Percentiles rank a stretch among this genome's conserved stretches.
Evolutionary conservation across 73 alveolate genomes (phyloP).

Genomic region (Vitrella brassicaformis): DNA sequence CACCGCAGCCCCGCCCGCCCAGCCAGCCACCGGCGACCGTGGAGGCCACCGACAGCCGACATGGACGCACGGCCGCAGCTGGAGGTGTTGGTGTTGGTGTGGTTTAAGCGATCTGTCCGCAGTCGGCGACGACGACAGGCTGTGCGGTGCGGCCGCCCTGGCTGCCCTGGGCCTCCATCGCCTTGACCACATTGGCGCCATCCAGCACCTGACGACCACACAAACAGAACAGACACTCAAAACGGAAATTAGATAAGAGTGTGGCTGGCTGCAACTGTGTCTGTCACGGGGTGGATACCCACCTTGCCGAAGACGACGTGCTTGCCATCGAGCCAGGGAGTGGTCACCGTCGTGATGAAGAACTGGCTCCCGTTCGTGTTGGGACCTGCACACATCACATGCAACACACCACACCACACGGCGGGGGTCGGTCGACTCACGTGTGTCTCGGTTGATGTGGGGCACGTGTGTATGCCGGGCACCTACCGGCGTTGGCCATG

Average conservation of each 20-base stretch:
- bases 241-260: neutral
- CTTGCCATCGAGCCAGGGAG: constrained; percentile 87
- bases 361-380: constrained; percentile 90
- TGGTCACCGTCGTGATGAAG: constrained; percentile 83
- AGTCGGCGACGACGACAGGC: constrained; percentile 37
- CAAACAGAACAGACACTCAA: neutral
- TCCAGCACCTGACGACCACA: neutral
- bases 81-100: no score
- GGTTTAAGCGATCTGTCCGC: constrained; percentile 40
- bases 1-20: no score
- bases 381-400: constrained; percentile 91
- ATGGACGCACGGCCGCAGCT: no score
- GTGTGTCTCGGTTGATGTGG: no score
- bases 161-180: constrained; percentile 31
- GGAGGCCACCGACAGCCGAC: no score
- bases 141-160: constrained; percentile 40
- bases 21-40: no score
- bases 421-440: no score
- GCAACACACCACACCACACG: constrained; percentile 62
- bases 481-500: constrained; percentile 75
- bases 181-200: constrained; percentile 16
- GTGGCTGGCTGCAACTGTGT: neutral
- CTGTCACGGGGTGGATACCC: constrained; percentile 12
- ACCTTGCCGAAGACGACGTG: constrained; percentile 90
- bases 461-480: no score